Percentiles rank a stretch among this genome's conserved stretches.
These are phyloP conservation scores for Boletus tomentosulus DNA, from an alignment of 768 basidiomycete species.

Conservation along the genomic window DNA sequence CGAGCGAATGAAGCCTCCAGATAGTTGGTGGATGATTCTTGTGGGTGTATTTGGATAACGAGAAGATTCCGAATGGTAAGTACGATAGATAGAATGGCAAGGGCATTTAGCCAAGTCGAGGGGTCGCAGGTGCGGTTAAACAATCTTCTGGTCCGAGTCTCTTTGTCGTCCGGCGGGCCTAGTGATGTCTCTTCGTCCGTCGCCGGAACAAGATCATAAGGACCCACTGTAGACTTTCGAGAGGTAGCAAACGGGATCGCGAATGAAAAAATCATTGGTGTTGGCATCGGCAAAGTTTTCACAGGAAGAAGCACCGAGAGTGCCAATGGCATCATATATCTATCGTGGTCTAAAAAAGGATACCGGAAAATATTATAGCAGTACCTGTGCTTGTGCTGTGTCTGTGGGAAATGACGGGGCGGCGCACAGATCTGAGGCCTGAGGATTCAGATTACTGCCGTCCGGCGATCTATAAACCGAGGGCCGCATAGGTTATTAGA, in stretches of 20 bases:
- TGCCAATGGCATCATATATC: conserved; percentile 4
- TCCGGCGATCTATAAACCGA: not conserved
- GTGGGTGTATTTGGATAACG: conserved; percentile 8
- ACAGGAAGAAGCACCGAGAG: not conserved
- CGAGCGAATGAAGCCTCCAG: conserved; percentile 13
- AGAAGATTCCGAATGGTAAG: conserved; percentile 20
- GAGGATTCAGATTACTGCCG: conserved; percentile 1
- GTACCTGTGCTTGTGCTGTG: conserved; percentile 9
- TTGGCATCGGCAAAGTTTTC: not conserved
- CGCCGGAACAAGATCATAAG: conserved; percentile 13
- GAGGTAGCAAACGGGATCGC: not conserved
- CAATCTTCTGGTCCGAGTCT: not conserved
- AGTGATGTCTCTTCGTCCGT: conserved; percentile 16
- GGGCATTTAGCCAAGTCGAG: conserved; percentile 17
- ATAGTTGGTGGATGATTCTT: not conserved
- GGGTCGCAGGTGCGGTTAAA: conserved; percentile 1
- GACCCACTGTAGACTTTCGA: not conserved
- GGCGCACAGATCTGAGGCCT: not conserved
- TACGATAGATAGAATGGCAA: conserved; percentile 17
- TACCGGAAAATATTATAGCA: not conserved
- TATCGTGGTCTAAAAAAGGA: not conserved
- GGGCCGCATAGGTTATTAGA: not conserved
- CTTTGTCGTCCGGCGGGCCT: not conserved
- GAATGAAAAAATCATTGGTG: conserved; percentile 6
- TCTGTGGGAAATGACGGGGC: not conserved